Evolutionary conservation across 164 flowering plant genomes (phyloP).

Genomic region (Liquidambar formosana): DNA sequence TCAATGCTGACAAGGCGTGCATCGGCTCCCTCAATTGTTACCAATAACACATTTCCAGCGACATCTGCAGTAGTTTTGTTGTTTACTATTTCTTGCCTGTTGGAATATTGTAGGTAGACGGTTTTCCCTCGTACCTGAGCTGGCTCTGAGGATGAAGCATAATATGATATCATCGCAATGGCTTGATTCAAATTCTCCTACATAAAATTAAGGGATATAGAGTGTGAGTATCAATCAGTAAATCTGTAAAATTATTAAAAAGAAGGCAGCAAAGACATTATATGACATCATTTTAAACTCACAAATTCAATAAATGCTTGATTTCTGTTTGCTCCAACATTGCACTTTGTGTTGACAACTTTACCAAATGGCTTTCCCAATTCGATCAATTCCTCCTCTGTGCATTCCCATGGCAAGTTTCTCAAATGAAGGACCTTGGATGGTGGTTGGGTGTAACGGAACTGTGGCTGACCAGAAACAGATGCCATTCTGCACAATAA

Average conservation of each 20-base stretch:
- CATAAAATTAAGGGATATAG: background rate
- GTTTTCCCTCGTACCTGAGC: slow-evolving; percentile 98
- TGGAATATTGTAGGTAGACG: slow-evolving; percentile 90
- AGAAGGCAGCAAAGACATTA: background rate
- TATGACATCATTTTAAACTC: slow-evolving; percentile 23
- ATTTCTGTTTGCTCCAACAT: slow-evolving; percentile 90
- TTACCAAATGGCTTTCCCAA: slow-evolving; percentile 92
- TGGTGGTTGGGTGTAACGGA: slow-evolving; percentile 91
- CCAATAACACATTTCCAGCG: slow-evolving; percentile 92
- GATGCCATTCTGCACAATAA: slow-evolving; percentile 59
- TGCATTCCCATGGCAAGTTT: slow-evolving; percentile 96
- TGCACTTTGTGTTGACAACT: slow-evolving; percentile 93
- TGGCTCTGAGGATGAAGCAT: slow-evolving; percentile 95
- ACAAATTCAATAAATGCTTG: slow-evolving; percentile 97
- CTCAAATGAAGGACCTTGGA: slow-evolving; percentile 97
- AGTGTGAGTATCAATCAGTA: background rate
- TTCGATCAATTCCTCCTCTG: slow-evolving; percentile 88
- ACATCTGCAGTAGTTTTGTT: slow-evolving; percentile 91
- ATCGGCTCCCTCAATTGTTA: slow-evolving; percentile 85
- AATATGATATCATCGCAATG: slow-evolving; percentile 90
- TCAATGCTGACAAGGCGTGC: slow-evolving; percentile 96
- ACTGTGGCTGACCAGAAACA: slow-evolving; percentile 89
- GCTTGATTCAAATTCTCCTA: slow-evolving; percentile 95
- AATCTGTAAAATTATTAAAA: background rate
- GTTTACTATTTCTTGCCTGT: slow-evolving; percentile 94